phyloP scores from a whole-genome alignment of 208 protist genomes.

The Trypanosoma rangeli region DNA sequence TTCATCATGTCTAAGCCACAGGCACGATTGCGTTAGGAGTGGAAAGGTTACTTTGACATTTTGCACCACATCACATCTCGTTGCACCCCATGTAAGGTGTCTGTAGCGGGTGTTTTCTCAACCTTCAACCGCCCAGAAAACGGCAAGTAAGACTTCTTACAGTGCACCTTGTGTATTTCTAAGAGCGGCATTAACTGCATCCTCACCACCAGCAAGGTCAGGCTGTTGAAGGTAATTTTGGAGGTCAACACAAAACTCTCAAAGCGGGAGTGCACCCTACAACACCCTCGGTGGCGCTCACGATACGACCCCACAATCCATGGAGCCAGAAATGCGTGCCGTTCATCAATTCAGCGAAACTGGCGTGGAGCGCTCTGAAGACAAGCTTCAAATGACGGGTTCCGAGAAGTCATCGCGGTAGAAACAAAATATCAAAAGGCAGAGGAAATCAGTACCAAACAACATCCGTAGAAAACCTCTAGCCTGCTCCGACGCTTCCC shows the following conservation, averaged over 20 bases:
- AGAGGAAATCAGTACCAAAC: not conserved
- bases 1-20: not conserved
- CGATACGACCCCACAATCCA: conserved; percentile 21
- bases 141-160: not conserved
- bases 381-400: not conserved
- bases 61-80: not conserved
- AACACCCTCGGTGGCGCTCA: conserved; percentile 1
- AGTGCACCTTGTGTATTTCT: not conserved
- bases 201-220: not conserved
- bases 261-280: conserved; percentile 15
- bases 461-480: not conserved
- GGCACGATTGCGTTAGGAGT: conserved; percentile 2
- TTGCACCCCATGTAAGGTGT: not conserved
- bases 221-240: not conserved
- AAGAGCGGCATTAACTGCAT: conserved; percentile 18
- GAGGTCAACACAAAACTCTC: conserved; percentile 18
- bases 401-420: not conserved
- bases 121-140: not conserved
- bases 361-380: not conserved
- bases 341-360: not conserved
- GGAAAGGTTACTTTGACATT: conserved; percentile 12
- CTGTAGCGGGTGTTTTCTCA: not conserved
- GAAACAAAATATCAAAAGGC: not conserved
- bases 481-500: not conserved
- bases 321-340: conserved; percentile 12